These are phyloP conservation scores for Kazachstania bromeliacearum DNA, from an alignment of 805 yeast genomes.

Conservation along the genomic window DNA sequence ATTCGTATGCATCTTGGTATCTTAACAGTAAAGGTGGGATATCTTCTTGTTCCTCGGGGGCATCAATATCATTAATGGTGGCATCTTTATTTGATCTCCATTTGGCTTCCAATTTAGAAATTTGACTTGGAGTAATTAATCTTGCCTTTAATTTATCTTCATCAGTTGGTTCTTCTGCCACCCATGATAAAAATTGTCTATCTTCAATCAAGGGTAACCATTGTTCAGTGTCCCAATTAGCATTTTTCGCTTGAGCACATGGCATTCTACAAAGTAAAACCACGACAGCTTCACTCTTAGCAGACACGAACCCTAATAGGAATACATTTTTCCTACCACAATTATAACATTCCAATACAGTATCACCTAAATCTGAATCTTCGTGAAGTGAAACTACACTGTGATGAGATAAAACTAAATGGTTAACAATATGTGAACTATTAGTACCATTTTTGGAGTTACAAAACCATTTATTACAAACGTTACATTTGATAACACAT, in stretches of 20 bases:
- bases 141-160: slow-evolving; percentile 50
- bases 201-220: slow-evolving; percentile 86
- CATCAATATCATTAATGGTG: slow-evolving; percentile 56
- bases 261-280: slow-evolving; percentile 83
- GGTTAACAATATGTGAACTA: slow-evolving; percentile 78
- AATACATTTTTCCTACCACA: slow-evolving; percentile 81
- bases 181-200: slow-evolving; percentile 71
- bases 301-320: slow-evolving; percentile 76
- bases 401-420: slow-evolving; percentile 73
- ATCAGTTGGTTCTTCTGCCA: slow-evolving; percentile 60
- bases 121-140: slow-evolving; percentile 52
- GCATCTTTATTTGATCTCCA: slow-evolving; percentile 72
- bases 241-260: slow-evolving; percentile 67
- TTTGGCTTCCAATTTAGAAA: slow-evolving; percentile 62
- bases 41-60: slow-evolving; percentile 44
- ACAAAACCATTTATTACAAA: slow-evolving; percentile 84
- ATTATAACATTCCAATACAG: slow-evolving; percentile 78
- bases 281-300: slow-evolving; percentile 77
- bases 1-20: slow-evolving; percentile 74
- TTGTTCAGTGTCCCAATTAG: slow-evolving; percentile 76
- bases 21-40: slow-evolving; percentile 65
- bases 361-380: slow-evolving; percentile 79
- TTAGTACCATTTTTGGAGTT: slow-evolving; percentile 51
- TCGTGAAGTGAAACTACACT: slow-evolving; percentile 65
- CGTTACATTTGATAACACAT: slow-evolving; percentile 64